These are phyloP conservation scores for Xerocomus spinulosus DNA, from an alignment of 768 basidiomycete genomes.

Conservation along the genomic window DNA sequence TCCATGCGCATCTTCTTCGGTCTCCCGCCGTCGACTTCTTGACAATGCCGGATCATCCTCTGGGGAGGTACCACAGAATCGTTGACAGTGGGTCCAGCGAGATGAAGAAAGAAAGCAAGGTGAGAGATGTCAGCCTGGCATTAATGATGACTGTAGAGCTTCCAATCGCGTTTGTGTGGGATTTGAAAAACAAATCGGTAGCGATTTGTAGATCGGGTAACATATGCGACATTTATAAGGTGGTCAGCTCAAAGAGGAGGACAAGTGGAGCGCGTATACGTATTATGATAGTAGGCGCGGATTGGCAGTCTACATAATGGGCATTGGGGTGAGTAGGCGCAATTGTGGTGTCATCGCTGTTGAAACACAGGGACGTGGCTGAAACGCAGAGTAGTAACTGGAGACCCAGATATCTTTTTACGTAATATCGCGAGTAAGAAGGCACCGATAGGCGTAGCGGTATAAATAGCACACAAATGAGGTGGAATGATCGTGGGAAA, in stretches of 20 bases:
- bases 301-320: neutral
- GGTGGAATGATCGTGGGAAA: conserved; percentile 9
- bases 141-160: neutral
- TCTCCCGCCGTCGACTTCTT: neutral
- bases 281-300: neutral
- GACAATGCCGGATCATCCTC: neutral
- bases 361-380: neutral
- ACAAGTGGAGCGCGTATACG: neutral
- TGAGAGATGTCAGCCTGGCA: too few species aligned
- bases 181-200: neutral
- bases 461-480: neutral
- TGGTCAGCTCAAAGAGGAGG: neutral
- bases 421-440: neutral
- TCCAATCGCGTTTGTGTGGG: too few species aligned
- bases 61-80: neutral
- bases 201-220: neutral
- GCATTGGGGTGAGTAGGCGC: neutral
- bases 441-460: conserved; percentile 9
- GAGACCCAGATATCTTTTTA: too few species aligned
- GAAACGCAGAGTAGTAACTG: neutral
- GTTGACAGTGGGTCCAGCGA: neutral
- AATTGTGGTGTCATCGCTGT: too few species aligned
- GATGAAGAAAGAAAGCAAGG: neutral
- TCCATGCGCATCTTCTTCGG: neutral
- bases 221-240: neutral